Percentiles rank a stretch among this genome's conserved stretches.
Evolutionary conservation across 2,329 filamentous ascomycete species (phyloP).

Genomic region (Lanzia echinophila): DNA sequence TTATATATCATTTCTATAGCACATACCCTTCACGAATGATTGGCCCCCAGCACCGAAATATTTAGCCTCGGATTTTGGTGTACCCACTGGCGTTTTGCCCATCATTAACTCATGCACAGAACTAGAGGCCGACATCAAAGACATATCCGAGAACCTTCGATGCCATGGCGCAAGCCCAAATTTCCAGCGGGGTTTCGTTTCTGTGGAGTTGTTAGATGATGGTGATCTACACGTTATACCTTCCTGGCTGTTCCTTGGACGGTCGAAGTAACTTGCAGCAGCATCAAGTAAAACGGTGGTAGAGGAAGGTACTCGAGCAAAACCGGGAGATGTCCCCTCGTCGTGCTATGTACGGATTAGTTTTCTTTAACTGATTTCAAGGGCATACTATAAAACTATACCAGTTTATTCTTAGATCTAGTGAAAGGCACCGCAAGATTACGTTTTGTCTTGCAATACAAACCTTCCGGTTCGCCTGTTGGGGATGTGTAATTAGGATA

Average conservation of each 20-base stretch:
- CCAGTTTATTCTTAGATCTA: conserved; percentile 8
- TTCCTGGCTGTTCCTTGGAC: background rate
- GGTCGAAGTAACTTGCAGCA: conserved; percentile 18
- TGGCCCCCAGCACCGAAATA: conserved; percentile 18
- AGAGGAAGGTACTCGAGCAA: conserved; percentile 11
- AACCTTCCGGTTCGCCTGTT: conserved; percentile 11
- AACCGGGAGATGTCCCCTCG: background rate
- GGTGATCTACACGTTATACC: background rate
- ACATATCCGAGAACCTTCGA: conserved; percentile 24
- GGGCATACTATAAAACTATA: conserved; percentile 7
- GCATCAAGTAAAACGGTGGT: conserved; percentile 22
- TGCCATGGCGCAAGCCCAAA: conserved; percentile 31
- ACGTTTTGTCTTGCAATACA: conserved; percentile 23
- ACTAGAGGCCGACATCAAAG: conserved; percentile 24
- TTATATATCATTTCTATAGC: background rate
- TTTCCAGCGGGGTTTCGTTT: conserved; percentile 12
- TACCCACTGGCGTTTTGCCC: conserved; percentile 24
- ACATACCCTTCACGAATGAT: conserved; percentile 15
- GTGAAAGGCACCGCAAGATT: conserved; percentile 12
- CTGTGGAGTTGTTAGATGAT: conserved; percentile 10
- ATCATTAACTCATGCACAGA: conserved; percentile 27
- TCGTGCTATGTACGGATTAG: conserved; percentile 1
- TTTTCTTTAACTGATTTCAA: background rate
- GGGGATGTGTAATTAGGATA: conserved; percentile 10
- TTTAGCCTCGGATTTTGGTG: conserved; percentile 16